phyloP scores from a whole-genome alignment of 306 rosid genomes.

The Dryas octopetala region DNA sequence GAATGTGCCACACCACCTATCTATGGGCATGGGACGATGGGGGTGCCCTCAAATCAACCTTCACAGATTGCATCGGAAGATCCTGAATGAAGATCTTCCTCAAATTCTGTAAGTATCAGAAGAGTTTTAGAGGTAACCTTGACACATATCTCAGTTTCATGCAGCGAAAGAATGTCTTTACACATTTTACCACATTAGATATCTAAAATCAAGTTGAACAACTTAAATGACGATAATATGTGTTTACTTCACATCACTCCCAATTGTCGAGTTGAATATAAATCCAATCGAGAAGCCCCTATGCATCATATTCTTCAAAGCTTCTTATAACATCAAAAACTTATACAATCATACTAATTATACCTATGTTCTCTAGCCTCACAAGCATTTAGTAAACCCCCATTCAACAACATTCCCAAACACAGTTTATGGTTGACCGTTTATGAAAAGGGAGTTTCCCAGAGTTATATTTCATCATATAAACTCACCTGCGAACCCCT shows the following conservation, averaged over 20 bases:
- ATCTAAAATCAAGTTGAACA: background rate
- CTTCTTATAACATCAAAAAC: background rate
- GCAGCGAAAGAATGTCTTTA: background rate
- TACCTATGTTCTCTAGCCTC: background rate
- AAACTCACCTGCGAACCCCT: background rate
- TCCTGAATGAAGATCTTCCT: no score
- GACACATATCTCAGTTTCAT: background rate
- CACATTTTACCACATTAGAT: no score
- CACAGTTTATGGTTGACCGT: background rate
- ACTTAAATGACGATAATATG: background rate
- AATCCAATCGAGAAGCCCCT: no score
- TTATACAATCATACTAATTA: background rate
- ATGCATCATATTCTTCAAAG: no score
- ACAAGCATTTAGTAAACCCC: background rate
- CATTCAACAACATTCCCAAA: background rate
- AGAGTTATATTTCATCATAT: background rate
- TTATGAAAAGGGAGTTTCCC: background rate
- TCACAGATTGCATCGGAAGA: background rate
- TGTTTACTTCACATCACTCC: background rate
- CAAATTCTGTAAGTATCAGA: no score
- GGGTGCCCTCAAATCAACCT: background rate
- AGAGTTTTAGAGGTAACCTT: no score
- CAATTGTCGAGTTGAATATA: background rate
- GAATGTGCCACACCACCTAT: background rate
- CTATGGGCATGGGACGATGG: background rate